phyloP scores from a whole-genome alignment of 2,329 filamentous ascomycete genomes.

The Fusarium chaquense region DNA sequence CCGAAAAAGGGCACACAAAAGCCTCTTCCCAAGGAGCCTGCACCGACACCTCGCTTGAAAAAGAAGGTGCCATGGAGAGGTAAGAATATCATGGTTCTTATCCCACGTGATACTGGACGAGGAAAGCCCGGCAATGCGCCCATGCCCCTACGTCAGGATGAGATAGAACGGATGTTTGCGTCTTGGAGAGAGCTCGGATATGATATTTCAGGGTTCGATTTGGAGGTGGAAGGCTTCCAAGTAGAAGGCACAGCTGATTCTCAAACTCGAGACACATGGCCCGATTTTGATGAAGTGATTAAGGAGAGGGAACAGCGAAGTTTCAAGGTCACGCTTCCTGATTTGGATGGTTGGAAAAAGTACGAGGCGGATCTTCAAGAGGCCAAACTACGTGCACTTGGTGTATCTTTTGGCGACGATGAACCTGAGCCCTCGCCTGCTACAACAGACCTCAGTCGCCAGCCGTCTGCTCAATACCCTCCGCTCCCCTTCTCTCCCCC shows the following conservation, averaged over 20 bases:
- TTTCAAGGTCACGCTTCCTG: slow-evolving; percentile 76
- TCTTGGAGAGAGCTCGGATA: slow-evolving; percentile 79
- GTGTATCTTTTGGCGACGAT: slow-evolving; percentile 83
- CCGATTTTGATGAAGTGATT: slow-evolving; percentile 68
- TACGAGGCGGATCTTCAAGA: slow-evolving; percentile 89
- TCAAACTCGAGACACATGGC: slow-evolving; percentile 78
- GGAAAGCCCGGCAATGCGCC: slow-evolving; percentile 68
- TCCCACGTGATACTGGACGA: slow-evolving; percentile 76
- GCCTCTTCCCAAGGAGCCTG: slow-evolving; percentile 54
- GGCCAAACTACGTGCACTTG: slow-evolving; percentile 90
- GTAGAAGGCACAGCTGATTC: slow-evolving; percentile 58
- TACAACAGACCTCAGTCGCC: slow-evolving; percentile 71
- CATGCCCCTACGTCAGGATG: slow-evolving; percentile 65
- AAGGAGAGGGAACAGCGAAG: slow-evolving; percentile 64
- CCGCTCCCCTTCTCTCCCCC: slow-evolving; percentile 86
- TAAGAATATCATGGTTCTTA: slow-evolving; percentile 77
- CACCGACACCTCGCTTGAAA: slow-evolving; percentile 68
- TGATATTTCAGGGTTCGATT: slow-evolving; percentile 74
- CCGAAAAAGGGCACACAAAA: slow-evolving; percentile 54
- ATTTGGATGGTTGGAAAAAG: slow-evolving; percentile 76
- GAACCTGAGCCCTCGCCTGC: slow-evolving; percentile 76
- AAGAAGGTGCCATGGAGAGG: slow-evolving; percentile 82
- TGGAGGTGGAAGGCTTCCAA: slow-evolving; percentile 62
- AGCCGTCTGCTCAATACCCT: slow-evolving; percentile 79
- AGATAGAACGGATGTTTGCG: slow-evolving; percentile 71